Evolutionary conservation across 2,329 filamentous ascomycete genomes (phyloP).

Genomic region (Sarocladium kiliense): DNA sequence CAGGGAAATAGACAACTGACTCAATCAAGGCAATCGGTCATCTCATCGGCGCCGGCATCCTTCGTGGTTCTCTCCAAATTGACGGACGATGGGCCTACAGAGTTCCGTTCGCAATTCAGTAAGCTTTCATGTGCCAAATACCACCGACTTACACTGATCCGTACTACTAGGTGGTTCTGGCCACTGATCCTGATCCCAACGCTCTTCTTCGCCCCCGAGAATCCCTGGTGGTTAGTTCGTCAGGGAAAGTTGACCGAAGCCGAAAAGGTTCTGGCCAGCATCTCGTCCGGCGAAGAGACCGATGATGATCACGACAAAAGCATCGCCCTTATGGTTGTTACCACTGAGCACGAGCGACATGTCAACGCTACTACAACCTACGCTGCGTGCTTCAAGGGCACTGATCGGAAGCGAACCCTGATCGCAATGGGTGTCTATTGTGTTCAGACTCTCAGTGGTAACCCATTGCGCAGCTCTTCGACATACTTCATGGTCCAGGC

Average conservation of each 20-base stretch:
- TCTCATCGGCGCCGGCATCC: conserved; percentile 10
- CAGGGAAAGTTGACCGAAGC: conserved; percentile 27
- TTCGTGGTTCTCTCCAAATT: conserved; percentile 9
- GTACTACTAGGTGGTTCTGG: conserved; percentile 10
- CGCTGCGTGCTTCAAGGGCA: conserved; percentile 36
- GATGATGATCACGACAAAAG: conserved; percentile 26
- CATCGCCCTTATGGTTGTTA: conserved; percentile 36
- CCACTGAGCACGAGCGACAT: conserved; percentile 32
- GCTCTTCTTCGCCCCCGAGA: conserved; percentile 31
- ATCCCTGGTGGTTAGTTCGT: conserved; percentile 37
- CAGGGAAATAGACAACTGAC: too few species aligned
- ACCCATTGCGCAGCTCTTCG: conserved; percentile 21
- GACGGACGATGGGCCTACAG: conserved; percentile 8
- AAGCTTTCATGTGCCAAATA: conserved; percentile 2
- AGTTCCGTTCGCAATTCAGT: conserved; percentile 14
- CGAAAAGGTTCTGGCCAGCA: conserved; percentile 15
- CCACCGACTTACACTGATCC: neutral
- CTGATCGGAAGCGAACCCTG: conserved; percentile 33
- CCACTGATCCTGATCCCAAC: conserved; percentile 20
- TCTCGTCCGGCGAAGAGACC: conserved; percentile 18
- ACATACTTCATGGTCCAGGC: conserved; percentile 20
- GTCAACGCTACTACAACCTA: conserved; percentile 33
- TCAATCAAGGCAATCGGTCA: conserved; percentile 10
- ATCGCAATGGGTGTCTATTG: conserved; percentile 28
- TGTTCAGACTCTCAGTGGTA: conserved; percentile 21